Evolutionary conservation across 495 filamentous ascomycete species (phyloP).

Genomic region (Penicillium mononematosum): DNA sequence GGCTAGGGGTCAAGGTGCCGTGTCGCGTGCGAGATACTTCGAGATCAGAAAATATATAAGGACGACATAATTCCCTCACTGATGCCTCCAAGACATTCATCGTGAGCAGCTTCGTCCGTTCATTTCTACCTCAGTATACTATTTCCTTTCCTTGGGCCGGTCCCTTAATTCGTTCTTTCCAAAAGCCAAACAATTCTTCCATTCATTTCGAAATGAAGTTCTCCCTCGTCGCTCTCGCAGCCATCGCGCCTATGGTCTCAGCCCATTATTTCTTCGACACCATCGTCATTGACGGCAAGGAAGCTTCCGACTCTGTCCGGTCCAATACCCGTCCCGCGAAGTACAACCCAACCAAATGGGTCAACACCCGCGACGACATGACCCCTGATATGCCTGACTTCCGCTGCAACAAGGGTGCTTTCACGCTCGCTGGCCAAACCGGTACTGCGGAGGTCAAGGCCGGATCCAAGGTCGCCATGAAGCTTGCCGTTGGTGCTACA

Average conservation of each 20-base stretch:
- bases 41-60: background rate
- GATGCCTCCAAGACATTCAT: background rate
- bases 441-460: background rate
- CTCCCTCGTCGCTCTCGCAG: background rate
- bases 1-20: background rate
- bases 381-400: background rate
- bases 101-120: background rate
- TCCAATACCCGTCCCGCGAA: background rate
- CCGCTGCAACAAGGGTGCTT: background rate
- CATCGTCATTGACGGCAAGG: background rate
- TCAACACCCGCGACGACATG: background rate
- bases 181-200: background rate
- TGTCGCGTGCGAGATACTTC: background rate
- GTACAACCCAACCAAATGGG: background rate
- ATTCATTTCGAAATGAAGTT: background rate
- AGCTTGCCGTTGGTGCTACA: constrained; percentile 13
- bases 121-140: background rate
- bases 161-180: background rate
- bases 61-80: background rate
- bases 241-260: background rate
- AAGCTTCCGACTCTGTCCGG: background rate
- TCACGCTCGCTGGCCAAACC: background rate
- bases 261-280: background rate
- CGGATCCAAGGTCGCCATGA: background rate
- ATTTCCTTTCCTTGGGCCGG: background rate